Evolutionary conservation across 2,329 filamentous ascomycete species (phyloP).

Genomic region (Xylariaceae sp.): DNA sequence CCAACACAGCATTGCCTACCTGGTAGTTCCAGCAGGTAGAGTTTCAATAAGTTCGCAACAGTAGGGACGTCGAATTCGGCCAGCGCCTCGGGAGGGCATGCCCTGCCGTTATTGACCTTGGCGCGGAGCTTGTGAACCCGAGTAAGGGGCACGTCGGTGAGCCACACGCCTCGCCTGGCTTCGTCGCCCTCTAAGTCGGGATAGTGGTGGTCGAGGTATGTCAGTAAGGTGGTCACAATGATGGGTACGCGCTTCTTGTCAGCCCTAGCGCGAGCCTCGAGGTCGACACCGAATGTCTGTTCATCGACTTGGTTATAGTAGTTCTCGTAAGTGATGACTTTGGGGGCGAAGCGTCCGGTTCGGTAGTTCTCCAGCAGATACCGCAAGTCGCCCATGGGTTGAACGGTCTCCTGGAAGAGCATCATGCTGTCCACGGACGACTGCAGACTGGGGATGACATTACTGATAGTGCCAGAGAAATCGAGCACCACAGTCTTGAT

Average conservation of each 20-base stretch:
- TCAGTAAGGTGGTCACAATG: slow-evolving; percentile 86
- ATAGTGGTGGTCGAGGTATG: slow-evolving; percentile 93
- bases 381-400: slow-evolving; percentile 79
- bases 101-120: slow-evolving; percentile 80
- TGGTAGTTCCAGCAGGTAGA: slow-evolving; percentile 91
- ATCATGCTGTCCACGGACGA: slow-evolving; percentile 98
- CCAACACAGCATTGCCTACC: slow-evolving; percentile 46
- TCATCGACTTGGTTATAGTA: slow-evolving; percentile 98
- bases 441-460: slow-evolving; percentile 93
- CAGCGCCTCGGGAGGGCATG: slow-evolving; percentile 66
- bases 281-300: slow-evolving; percentile 94
- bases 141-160: slow-evolving; percentile 79
- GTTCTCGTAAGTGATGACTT: slow-evolving; percentile 91
- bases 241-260: slow-evolving; percentile 94
- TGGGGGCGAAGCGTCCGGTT: slow-evolving; percentile 86
- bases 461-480: slow-evolving; percentile 94
- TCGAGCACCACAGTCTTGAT: slow-evolving; percentile 98
- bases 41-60: slow-evolving; percentile 83
- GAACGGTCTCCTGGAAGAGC: slow-evolving; percentile 98
- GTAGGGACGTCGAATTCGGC: slow-evolving; percentile 90
- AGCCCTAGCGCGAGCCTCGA: slow-evolving; percentile 87
- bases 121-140: slow-evolving; percentile 79
- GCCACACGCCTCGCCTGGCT: slow-evolving; percentile 84
- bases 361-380: slow-evolving; percentile 96
- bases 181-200: slow-evolving; percentile 96